Evolutionary conservation across 192 early-diverging fungal genomes (phyloP), one percentile per base, ranked within the genome.

Genomic region (Chytriomyces confervae): DNA sequence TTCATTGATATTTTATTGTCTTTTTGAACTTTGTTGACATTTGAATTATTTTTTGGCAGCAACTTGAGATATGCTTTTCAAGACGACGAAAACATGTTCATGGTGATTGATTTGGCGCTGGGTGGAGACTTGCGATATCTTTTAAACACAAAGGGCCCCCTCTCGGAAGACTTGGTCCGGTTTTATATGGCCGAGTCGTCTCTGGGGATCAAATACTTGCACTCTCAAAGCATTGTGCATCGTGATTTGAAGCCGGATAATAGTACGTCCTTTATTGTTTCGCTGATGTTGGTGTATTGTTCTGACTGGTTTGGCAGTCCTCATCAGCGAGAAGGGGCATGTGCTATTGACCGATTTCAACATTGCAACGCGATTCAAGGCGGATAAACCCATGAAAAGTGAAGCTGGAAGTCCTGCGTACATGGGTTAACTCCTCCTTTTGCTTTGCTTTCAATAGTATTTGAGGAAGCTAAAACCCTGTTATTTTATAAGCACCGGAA

Each of bases 331-430:
- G 70, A 79, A 84, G 43, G 97, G 97, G 11, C 95, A 98, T 81
- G 94, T 91, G 13, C 93, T 94, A 70, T 80, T 98, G 80, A 95
- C 94, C 44, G 97, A 98, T 81, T 98, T 98, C 77, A 98, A 98
- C 83, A 96, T 98, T 82, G 96, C 96, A 9, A 93, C 93, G 13
- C 86, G 91, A 48, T 92, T 86, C 76, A 86, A 87, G 50, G 82
- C 84, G 7, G 84, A 87, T 8, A 91, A 90, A 64, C 89, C 89
- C 23, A 82, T 97, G 75, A 94, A 90, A 6, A 93, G 93, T 43
- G 91, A 92, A 5, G 95, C 97, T 9, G 97, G 97, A 24, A 96
- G 93, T 7, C 91, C 91, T 64, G 91, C 92, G 27, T 98, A 98
- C 75, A 97, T 98, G 95, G 86, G 86, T 87, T 77, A 6, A 64